Evolutionary conservation across 164 flowering plant species (phyloP), one percentile per base, ranked within the genome.

Genomic region (Cinnamomum chago): DNA sequence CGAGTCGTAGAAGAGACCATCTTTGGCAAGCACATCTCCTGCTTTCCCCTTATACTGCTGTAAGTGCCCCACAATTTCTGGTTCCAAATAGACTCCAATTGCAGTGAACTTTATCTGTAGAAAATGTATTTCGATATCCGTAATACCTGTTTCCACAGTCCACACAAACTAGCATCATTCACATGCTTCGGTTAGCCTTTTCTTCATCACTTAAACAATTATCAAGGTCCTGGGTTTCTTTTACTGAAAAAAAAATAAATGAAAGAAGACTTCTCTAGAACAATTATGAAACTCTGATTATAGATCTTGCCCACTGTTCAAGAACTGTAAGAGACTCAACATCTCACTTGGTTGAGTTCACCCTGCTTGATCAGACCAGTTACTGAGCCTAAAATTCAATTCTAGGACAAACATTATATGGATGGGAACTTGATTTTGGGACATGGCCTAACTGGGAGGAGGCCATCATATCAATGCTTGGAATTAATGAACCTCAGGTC

Each of bases 71-170:
- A 81, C 88, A 35, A 88, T 77, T 69, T 85, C 83, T 12, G 92
- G 86, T n/a, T 95, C 97, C 71, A 90, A 28, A 79, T 95, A 95
- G 22, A 95, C 91, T 35, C 99, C 99, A 58, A 95, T 90, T 17
- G 99, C 97, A 0, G 95, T 93, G 80, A 89, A 90, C 88, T 91
- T 95, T 50, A 95, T 89, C 75, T 93, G 97, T 33, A 95, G 93
- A 77, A 91, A 95, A 76, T 95, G 99, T 35, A 95, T 93, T 83
- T 88, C 99, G 50, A 95, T 89, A 79, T 92, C 99, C 6, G 97
- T 95, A 27, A 90, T 82, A 60, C 98, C 98, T 94, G 90, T 74
- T 5, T 23, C n/a, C 60, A 55, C 60, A 14, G n/a, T 15, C 6
- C n/a, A 20, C 60, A 55, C 47, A 40, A 6, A 40, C 47, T 9